A percentile compares a stretch with the other conserved stretches of the same genome.
Conservation (phyloP, 345 rosid species). For the Brassica cretica region DNA sequence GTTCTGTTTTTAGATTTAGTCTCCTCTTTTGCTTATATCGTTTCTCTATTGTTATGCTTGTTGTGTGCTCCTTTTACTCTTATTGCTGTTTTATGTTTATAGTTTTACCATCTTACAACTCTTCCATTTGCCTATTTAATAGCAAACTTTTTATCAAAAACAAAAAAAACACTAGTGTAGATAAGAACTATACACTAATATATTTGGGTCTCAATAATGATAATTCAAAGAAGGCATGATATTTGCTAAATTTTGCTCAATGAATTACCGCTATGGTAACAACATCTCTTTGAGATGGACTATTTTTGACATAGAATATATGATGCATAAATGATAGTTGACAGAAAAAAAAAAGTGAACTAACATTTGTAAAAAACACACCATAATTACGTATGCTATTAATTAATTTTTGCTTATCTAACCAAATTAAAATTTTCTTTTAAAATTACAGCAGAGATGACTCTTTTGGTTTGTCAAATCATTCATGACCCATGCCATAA, state of each 20-base stretch:
- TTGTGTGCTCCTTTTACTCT: too few relatives aligned
- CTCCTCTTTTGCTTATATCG: too few relatives aligned
- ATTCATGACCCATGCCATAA: slow-evolving; percentile 34
- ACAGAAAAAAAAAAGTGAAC: not conserved
- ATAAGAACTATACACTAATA: not conserved
- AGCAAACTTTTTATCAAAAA: not conserved
- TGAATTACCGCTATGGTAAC: slow-evolving; percentile 15
- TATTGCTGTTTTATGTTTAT: too few relatives aligned
- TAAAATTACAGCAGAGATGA: not conserved
- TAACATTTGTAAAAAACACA: slow-evolving; percentile 19
- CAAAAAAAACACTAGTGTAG: not conserved
- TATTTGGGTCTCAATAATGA: not conserved
- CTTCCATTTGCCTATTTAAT: not conserved
- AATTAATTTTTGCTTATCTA: slow-evolving; percentile 24
- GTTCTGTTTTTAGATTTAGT: too few relatives aligned
- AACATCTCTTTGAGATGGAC: slow-evolving; percentile 23
- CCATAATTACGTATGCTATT: slow-evolving; percentile 21
- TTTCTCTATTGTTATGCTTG: too few relatives aligned
- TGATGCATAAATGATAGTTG: not conserved
- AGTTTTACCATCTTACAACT: not conserved
- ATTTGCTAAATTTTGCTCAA: slow-evolving; percentile 14
- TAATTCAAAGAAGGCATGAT: slow-evolving; percentile 6
- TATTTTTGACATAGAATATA: slow-evolving; percentile 18
- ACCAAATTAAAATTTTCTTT: slow-evolving; percentile 5
- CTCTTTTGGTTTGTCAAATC: not conserved